Evolutionary conservation across 352 stramenopile species (phyloP).

Genomic region (Phytophthora capsici): DNA sequence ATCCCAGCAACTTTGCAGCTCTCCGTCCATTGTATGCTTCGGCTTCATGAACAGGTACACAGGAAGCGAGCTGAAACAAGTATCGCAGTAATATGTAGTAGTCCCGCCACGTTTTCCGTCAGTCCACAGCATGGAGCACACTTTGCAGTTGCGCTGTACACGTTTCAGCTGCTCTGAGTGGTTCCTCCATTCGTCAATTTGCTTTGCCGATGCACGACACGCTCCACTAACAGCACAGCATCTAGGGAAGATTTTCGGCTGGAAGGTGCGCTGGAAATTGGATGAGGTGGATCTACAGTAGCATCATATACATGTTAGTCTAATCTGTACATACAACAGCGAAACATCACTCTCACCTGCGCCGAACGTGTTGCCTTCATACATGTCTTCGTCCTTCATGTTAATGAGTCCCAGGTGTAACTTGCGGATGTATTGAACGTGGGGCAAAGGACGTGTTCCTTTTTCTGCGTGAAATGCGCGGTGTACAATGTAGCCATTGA

Average conservation of each 20-base stretch:
- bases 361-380: background rate
- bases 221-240: no score
- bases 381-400: constrained; percentile 3
- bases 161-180: background rate
- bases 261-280: no score
- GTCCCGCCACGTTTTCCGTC: background rate
- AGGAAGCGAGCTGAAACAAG: background rate
- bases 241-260: no score
- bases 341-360: background rate
- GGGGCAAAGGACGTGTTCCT: background rate
- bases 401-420: background rate
- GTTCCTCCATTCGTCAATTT: background rate
- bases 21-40: background rate
- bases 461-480: background rate
- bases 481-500: constrained; percentile 8
- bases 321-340: background rate
- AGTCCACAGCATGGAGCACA: background rate
- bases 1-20: constrained; percentile 1
- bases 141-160: constrained; percentile 9
- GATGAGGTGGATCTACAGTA: no score
- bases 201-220: constrained; percentile 2
- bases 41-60: constrained; percentile 7
- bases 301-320: background rate
- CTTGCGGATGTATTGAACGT: constrained; percentile 3
- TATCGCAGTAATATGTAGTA: constrained; percentile 8